These are phyloP conservation scores for Penicillium hordei DNA, from an alignment of 2,329 filamentous ascomycete genomes.

Conservation along the genomic window DNA sequence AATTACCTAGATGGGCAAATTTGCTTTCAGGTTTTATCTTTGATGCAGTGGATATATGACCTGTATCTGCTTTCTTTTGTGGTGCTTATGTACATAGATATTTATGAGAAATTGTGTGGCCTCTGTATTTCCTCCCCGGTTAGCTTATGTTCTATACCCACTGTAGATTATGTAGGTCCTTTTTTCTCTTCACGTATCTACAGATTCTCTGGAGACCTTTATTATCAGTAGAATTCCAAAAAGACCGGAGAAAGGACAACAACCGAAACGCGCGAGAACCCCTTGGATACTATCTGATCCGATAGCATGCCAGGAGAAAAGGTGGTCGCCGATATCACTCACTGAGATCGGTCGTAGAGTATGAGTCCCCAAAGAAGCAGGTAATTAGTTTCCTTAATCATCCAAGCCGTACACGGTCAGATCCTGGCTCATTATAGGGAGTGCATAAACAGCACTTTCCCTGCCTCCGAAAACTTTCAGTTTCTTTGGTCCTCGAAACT, in stretches of 20 bases:
- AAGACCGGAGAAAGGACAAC: not conserved
- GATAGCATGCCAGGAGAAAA: no score
- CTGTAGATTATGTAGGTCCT: not conserved
- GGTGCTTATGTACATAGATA: not conserved
- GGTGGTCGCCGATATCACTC: no score
- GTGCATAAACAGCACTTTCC: not conserved
- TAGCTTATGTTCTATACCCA: not conserved
- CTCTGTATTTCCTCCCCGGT: not conserved
- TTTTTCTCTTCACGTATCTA: not conserved
- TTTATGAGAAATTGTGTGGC: not conserved
- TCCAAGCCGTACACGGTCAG: not conserved
- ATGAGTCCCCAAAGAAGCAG: not conserved
- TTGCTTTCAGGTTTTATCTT: not conserved
- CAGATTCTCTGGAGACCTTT: not conserved
- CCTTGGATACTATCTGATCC: no score
- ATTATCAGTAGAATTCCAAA: not conserved
- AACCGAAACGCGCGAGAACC: not conserved
- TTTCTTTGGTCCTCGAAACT: not conserved
- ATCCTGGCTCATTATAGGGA: not conserved
- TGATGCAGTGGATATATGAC: not conserved
- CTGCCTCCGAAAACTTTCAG: not conserved
- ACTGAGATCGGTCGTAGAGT: no score
- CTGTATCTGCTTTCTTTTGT: no score
- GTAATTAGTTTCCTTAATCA: not conserved
- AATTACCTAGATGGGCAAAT: not conserved